phyloP scores from a whole-genome alignment of 208 protist genomes.

The Leishmania tropica region DNA sequence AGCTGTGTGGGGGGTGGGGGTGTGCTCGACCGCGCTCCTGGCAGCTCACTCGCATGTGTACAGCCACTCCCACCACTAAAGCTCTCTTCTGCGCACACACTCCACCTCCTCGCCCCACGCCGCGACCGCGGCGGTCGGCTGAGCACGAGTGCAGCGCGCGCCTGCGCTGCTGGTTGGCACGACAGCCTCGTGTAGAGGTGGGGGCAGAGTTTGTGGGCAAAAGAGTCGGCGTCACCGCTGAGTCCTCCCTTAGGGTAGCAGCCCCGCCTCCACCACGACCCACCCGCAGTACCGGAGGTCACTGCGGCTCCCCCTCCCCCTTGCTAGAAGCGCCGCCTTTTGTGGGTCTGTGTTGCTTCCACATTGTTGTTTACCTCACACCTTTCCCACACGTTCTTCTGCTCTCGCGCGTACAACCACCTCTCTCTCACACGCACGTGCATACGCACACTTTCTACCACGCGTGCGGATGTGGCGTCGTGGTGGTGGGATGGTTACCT shows the following conservation, averaged over 20 bases:
- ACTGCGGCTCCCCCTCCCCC: not conserved
- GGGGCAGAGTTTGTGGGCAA: not conserved
- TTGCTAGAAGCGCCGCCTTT: not conserved
- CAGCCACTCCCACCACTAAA: not conserved
- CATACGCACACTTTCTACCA: too few relatives aligned
- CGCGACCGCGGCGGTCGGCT: not conserved
- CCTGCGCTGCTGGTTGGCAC: not conserved
- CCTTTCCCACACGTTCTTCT: too few relatives aligned
- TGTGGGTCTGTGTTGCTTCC: not conserved
- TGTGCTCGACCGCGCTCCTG: not conserved
- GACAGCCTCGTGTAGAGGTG: not conserved
- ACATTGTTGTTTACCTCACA: not conserved
- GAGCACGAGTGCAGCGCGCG: not conserved
- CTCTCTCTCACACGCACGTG: not conserved
- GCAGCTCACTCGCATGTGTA: slow-evolving; percentile 1
- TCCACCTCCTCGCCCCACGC: not conserved
- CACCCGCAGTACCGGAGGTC: not conserved
- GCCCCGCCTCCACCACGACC: not conserved
- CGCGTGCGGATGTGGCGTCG: too few relatives aligned
- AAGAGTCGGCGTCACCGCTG: not conserved
- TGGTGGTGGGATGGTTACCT: too few relatives aligned
- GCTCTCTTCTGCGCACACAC: not conserved
- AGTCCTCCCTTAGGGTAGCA: not conserved
- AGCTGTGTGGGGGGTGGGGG: not conserved
- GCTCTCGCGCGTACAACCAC: too few relatives aligned